Base-by-base conservation (phyloP, 2,329 filamentous ascomycete species). In the Aspergillus phoenicis region DNA sequence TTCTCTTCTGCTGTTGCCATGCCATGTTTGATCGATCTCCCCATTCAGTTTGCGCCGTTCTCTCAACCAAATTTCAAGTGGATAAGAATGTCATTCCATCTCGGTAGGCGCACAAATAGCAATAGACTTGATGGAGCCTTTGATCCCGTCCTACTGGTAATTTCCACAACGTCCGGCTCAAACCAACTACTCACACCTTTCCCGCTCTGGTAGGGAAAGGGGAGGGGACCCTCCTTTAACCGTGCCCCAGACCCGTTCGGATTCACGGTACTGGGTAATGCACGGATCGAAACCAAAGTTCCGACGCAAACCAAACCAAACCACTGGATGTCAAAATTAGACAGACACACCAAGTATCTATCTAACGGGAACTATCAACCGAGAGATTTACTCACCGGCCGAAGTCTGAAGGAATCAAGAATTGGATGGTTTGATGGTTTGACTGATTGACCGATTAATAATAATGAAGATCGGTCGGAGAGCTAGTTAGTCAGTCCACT, bases 251-350 rank as follows among this genome's bases (percentile, higher is more conserved):
- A 55, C 52, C 52, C 52, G 41, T 55, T 45, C 52, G n/a, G 52
- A 55, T 55, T 55, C 52, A 55, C 41, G 52, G 52, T 55, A 45
- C 52, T 55, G 52, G 52, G 28, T 20, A 36, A 22, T 55, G 38
- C 24, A 55, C 52, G 52, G 39, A 33, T 55, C 36, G 52, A 55
- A 45, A n/a, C 52, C 24, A 53, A 53, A 24, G 33, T 39, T 43
- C 30, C 30, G 13, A 13, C 5, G 39, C 17, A 30, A n/a, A 20
- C 38, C 47, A 30, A 36, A 36, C 30, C 30, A 11, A 36, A 36
- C 30, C 30, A 36, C 30, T 36, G 30, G 30, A 36, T 36, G 30
- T 36, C 30, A 36, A 36, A 11, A 36, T 36, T 36, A 36, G 30
- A 36, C 30, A 13, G 10, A 36, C 26, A 26, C 6, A 26, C 11